phyloP scores from a whole-genome alignment of 2,329 filamentous ascomycete species.

The Penicillium sp. region DNA sequence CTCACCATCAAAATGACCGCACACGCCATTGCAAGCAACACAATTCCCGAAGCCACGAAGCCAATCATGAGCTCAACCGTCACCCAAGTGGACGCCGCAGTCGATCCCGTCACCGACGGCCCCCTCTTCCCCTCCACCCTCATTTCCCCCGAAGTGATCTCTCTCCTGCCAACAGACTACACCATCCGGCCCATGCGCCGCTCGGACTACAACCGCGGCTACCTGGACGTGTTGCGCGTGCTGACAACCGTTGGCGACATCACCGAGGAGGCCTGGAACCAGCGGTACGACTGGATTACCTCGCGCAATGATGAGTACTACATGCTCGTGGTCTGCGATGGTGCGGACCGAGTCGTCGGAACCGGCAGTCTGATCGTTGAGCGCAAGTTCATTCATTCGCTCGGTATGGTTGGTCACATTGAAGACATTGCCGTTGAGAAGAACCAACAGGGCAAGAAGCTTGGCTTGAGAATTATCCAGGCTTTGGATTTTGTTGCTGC shows the following conservation, averaged over 20 bases:
- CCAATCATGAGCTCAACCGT: constrained; percentile 22
- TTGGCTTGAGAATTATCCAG: constrained; percentile 89
- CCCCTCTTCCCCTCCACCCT: constrained; percentile 76
- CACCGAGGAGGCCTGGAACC: constrained; percentile 68
- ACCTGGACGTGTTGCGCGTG: constrained; percentile 87
- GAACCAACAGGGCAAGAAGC: constrained; percentile 95
- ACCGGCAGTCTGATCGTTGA: constrained; percentile 89
- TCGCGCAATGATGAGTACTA: constrained; percentile 76
- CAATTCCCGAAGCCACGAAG: constrained; percentile 18
- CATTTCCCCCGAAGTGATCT: constrained; percentile 72
- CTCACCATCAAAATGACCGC: constrained; percentile 20
- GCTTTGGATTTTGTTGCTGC: constrained; percentile 86
- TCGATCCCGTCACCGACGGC: constrained; percentile 31
- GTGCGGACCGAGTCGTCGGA: constrained; percentile 70
- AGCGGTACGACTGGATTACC: constrained; percentile 80
- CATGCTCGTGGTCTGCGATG: constrained; percentile 80
- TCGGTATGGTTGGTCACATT: constrained; percentile 77
- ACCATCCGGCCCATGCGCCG: constrained; percentile 75
- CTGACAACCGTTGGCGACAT: constrained; percentile 92
- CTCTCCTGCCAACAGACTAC: constrained; percentile 77
- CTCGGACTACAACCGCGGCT: constrained; percentile 75
- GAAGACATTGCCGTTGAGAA: constrained; percentile 95
- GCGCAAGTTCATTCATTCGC: constrained; percentile 65
- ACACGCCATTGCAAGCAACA: constrained; percentile 17
- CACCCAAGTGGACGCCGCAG: constrained; percentile 26